Evolutionary conservation across 176 grass and related monocot species (phyloP).

Genomic region (Juncus inflexus): DNA sequence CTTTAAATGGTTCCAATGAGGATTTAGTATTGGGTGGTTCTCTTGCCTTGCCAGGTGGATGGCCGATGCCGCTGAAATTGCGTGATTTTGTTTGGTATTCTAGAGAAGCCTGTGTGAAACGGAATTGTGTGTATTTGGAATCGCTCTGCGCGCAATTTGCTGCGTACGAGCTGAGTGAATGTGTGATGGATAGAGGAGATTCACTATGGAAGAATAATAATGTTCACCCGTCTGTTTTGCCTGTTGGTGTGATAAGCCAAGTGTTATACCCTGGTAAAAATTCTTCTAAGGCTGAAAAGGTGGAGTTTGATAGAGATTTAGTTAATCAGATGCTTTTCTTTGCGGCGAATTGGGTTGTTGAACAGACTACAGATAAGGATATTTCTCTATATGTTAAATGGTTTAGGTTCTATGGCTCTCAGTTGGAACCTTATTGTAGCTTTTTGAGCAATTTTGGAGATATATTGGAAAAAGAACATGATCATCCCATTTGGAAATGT

Average conservation of each 20-base stretch:
- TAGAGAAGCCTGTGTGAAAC: conserved; percentile 62
- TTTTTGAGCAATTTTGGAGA: conserved; percentile 46
- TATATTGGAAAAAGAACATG: conserved; percentile 51
- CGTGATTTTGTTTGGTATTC: conserved; percentile 72
- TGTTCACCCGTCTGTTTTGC: conserved; percentile 41
- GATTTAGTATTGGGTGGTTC: conserved; percentile 43
- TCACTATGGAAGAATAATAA: conserved; percentile 19
- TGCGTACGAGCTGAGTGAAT: conserved; percentile 54
- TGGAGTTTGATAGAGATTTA: conserved; percentile 44
- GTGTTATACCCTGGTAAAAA: conserved; percentile 46
- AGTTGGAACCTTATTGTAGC: conserved; percentile 55
- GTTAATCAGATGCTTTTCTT: conserved; percentile 78
- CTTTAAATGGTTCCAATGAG: conserved; percentile 33
- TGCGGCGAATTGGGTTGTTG: conserved; percentile 87
- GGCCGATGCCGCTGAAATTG: conserved; percentile 65
- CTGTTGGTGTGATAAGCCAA: conserved; percentile 27
- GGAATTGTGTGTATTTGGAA: conserved; percentile 75
- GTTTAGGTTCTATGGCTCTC: conserved; percentile 59
- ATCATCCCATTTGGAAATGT: conserved; percentile 69
- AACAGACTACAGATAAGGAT: conserved; percentile 66
- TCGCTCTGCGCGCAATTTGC: conserved; percentile 56
- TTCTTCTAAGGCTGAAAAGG: conserved; percentile 20
- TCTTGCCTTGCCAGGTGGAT: conserved; percentile 64
- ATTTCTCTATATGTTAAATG: conserved; percentile 44
- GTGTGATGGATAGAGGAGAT: neutral